These are phyloP conservation scores for Mortierella sp. DNA, from an alignment of 371 early-diverging fungal genomes.

Conservation along the genomic window DNA sequence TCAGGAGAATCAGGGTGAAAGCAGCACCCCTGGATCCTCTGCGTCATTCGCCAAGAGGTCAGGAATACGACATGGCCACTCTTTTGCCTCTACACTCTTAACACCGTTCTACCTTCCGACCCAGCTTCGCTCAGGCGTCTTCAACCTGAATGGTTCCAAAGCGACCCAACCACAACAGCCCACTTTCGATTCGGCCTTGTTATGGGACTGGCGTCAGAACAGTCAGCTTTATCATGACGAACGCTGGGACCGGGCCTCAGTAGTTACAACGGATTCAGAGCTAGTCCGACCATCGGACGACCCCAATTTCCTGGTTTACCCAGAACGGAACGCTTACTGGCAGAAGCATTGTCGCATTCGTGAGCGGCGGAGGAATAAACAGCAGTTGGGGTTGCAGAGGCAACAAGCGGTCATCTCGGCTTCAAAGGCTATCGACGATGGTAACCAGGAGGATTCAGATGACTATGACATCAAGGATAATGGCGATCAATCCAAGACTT, in stretches of 20 bases:
- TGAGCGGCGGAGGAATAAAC: slow-evolving; percentile 30
- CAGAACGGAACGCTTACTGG: slow-evolving; percentile 51
- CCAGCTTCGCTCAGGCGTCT: slow-evolving; percentile 8
- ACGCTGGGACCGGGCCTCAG: slow-evolving; percentile 48
- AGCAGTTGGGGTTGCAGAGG: slow-evolving; percentile 5
- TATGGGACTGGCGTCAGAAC: slow-evolving; percentile 25
- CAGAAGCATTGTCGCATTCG: slow-evolving; percentile 41
- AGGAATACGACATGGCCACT: neutral
- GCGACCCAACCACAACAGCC: neutral
- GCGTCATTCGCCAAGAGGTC: neutral
- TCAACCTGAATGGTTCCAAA: slow-evolving; percentile 1
- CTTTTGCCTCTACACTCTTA: slow-evolving; percentile 2
- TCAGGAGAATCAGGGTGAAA: neutral
- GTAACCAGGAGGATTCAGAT: too few relatives aligned
- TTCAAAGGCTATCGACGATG: too few relatives aligned
- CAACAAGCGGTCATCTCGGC: too few relatives aligned
- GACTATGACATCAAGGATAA: too few relatives aligned
- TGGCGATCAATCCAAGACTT: too few relatives aligned
- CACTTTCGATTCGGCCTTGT: neutral
- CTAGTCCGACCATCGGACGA: slow-evolving; percentile 17
- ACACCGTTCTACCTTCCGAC: slow-evolving; percentile 31
- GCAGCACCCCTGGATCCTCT: neutral
- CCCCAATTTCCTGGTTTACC: slow-evolving; percentile 32
- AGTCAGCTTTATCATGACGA: slow-evolving; percentile 40
- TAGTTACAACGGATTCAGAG: slow-evolving; percentile 31